A percentile compares a stretch with the other conserved stretches of the same genome.
Evolutionary conservation across 805 yeast genomes (phyloP).

Genomic region (Ogataea minuta): DNA sequence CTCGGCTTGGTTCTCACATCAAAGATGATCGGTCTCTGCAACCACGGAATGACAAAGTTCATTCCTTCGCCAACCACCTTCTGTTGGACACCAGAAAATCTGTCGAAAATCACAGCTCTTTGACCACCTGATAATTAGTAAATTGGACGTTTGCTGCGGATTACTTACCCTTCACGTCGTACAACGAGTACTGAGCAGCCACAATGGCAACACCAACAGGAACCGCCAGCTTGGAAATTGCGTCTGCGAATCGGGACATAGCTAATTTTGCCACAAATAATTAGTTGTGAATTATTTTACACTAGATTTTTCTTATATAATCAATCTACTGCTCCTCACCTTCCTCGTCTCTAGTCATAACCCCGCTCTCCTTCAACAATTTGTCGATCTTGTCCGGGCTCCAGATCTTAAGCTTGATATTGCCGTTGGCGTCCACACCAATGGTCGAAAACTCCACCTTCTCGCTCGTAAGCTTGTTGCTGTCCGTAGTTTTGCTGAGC

Average conservation of each 20-base stretch:
- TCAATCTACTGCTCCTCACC: constrained; percentile 33
- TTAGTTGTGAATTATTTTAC: constrained; percentile 5
- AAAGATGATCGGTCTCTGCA: constrained; percentile 84
- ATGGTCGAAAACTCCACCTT: constrained; percentile 92
- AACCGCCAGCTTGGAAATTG: constrained; percentile 52
- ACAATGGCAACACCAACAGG: constrained; percentile 70
- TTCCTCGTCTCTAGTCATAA: constrained; percentile 49
- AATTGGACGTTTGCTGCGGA: background rate
- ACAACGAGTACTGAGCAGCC: constrained; percentile 78
- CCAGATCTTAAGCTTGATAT: constrained; percentile 72
- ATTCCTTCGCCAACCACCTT: constrained; percentile 96
- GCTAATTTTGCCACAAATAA: constrained; percentile 8
- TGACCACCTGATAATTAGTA: constrained; percentile 55
- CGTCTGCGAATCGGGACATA: constrained; percentile 43
- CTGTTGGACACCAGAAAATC: constrained; percentile 83
- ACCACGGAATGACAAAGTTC: constrained; percentile 93
- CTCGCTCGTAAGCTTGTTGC: constrained; percentile 79
- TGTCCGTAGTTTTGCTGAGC: constrained; percentile 90
- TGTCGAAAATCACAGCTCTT: constrained; percentile 92
- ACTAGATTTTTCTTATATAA: constrained; percentile 1
- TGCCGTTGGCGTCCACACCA: constrained; percentile 45
- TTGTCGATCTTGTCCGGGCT: constrained; percentile 71
- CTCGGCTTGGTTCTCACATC: constrained; percentile 97
- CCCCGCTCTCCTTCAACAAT: constrained; percentile 69
- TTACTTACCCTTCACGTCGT: constrained; percentile 72